Conservation (phyloP, 2,329 filamentous ascomycete species). For the Decorospora gaudefroyi region DNA sequence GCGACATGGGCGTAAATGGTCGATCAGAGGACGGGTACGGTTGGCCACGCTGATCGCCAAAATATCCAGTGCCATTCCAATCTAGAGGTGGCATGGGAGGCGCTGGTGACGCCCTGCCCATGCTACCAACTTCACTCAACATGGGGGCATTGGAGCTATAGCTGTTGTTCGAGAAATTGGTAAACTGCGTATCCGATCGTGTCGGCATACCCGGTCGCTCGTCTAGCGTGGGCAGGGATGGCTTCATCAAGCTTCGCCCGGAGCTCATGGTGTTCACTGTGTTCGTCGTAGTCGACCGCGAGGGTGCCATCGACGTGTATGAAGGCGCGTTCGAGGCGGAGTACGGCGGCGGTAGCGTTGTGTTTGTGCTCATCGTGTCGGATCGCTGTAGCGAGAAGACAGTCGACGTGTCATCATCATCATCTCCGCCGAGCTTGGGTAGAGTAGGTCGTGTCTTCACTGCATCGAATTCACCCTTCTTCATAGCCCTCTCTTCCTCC, state of each 20-base stretch:
- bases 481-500: slow-evolving; percentile 48
- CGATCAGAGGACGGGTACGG: slow-evolving; percentile 31
- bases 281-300: slow-evolving; percentile 60
- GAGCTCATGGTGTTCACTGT: slow-evolving; percentile 50
- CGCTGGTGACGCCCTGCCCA: slow-evolving; percentile 54
- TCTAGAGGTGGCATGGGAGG: slow-evolving; percentile 40
- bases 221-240: slow-evolving; percentile 50
- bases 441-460: slow-evolving; percentile 47
- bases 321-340: slow-evolving; percentile 16
- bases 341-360: slow-evolving; percentile 55
- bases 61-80: slow-evolving; percentile 35
- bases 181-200: slow-evolving; percentile 59
- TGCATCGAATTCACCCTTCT: slow-evolving; percentile 52
- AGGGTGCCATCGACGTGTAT: slow-evolving; percentile 55
- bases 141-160: slow-evolving; percentile 68
- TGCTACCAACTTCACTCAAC: slow-evolving; percentile 62
- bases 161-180: slow-evolving; percentile 58
- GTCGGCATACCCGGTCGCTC: slow-evolving; percentile 44
- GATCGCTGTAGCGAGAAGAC: slow-evolving; percentile 44
- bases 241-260: slow-evolving; percentile 35
- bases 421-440: slow-evolving; percentile 47
- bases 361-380: slow-evolving; percentile 36
- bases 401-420: slow-evolving; percentile 49
- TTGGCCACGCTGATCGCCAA: slow-evolving; percentile 26
- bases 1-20: slow-evolving; percentile 38